Percentiles rank a stretch among this genome's conserved stretches.
These are phyloP conservation scores for Mycena vitilis DNA, from an alignment of 768 basidiomycete genomes.

Conservation along the genomic window DNA sequence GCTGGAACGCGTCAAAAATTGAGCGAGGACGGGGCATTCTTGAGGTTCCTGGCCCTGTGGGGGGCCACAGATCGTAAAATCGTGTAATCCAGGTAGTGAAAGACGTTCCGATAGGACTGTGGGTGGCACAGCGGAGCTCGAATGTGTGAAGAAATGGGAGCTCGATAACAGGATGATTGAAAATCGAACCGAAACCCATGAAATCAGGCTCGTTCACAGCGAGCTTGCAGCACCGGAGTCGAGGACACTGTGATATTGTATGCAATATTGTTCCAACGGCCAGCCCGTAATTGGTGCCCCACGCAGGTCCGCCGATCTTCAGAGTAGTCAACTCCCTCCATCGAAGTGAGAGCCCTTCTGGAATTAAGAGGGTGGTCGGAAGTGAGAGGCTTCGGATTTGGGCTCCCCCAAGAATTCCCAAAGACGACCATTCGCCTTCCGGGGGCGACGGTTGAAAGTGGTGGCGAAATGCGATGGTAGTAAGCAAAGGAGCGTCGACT, in stretches of 20 bases:
- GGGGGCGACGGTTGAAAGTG: background rate
- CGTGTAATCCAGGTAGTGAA: background rate
- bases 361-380: background rate
- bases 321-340: background rate
- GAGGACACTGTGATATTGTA: background rate
- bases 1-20: background rate
- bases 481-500: background rate
- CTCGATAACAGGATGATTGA: background rate
- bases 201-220: background rate
- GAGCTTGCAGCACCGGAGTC: background rate
- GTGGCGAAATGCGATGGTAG: background rate
- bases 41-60: too few relatives aligned
- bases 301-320: background rate
- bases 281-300: background rate
- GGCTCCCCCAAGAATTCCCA: background rate
- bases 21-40: background rate
- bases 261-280: background rate
- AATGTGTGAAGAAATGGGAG: background rate
- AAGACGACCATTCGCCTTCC: background rate
- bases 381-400: background rate
- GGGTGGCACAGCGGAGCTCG: background rate
- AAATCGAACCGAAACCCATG: background rate
- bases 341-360: background rate
- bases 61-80: background rate
- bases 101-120: background rate